Evolutionary conservation across 1,284 basidiomycete genomes (phyloP).

Genomic region (Ustilago shanxiensis): DNA sequence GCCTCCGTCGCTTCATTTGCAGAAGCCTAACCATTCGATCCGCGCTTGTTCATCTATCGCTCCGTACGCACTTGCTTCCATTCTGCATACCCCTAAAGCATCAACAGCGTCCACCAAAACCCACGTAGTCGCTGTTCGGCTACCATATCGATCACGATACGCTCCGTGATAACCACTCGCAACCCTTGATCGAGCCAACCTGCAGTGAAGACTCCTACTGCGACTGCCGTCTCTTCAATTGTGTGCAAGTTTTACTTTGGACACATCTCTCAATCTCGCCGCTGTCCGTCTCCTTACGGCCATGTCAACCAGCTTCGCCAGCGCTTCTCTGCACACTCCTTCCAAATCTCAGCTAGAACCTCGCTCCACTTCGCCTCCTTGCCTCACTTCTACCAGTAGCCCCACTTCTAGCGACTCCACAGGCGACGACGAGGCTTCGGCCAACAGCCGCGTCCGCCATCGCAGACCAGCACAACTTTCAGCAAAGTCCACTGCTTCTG

Average conservation of each 20-base stretch:
- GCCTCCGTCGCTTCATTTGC: neutral
- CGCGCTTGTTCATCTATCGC: neutral
- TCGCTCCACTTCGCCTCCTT: slow-evolving; percentile 42
- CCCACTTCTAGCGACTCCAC: slow-evolving; percentile 51
- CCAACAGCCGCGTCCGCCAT: slow-evolving; percentile 18
- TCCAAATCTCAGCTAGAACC: slow-evolving; percentile 11
- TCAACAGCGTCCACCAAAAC: no score
- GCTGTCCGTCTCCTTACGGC: slow-evolving; percentile 3
- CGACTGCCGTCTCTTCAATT: no score
- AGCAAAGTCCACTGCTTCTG: slow-evolving; percentile 1
- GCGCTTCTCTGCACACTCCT: slow-evolving; percentile 7
- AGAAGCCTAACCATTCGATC: neutral
- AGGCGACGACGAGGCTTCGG: slow-evolving; percentile 39
- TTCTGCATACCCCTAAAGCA: no score
- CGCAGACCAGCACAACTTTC: slow-evolving; percentile 17
- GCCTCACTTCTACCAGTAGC: slow-evolving; percentile 44
- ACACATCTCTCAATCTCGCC: neutral
- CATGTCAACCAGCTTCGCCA: slow-evolving; percentile 44
- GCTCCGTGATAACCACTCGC: no score
- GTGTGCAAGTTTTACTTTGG: no score
- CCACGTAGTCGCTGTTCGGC: no score
- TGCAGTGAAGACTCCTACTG: no score
- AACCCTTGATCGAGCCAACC: no score
- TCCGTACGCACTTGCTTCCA: no score
- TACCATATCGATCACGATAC: no score